Evolutionary conservation across 257 asterid genomes (phyloP).

Genomic region (Solanum habrochaites): DNA sequence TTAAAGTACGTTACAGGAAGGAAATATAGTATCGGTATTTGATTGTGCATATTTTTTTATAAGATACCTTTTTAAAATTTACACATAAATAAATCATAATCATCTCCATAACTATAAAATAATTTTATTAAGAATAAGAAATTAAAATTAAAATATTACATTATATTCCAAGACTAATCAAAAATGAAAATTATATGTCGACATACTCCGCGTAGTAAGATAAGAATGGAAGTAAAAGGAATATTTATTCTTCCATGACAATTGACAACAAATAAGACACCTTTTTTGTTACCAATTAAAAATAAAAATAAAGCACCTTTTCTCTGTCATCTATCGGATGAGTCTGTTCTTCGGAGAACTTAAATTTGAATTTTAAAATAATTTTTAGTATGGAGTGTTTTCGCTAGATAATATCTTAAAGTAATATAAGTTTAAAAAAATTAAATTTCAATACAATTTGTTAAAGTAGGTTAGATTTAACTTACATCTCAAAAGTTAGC

Average conservation of each 20-base stretch:
- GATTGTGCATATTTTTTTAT: neutral
- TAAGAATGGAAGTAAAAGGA: neutral
- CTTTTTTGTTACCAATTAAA: neutral
- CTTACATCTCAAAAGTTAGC: rapidly evolving
- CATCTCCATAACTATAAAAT: neutral
- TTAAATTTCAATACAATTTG: rapidly evolving
- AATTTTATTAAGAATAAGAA: neutral
- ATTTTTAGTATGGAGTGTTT: too few relatives aligned
- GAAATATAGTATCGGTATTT: neutral
- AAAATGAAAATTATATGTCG: neutral
- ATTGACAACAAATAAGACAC: neutral
- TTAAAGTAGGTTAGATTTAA: rapidly evolving
- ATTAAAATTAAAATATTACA: neutral
- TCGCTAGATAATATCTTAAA: too few relatives aligned
- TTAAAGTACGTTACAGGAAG: too few relatives aligned
- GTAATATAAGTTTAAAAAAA: too few relatives aligned
- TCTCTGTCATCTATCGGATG: neutral
- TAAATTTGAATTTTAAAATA: too few relatives aligned
- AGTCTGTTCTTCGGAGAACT: neutral
- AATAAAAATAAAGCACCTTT: neutral
- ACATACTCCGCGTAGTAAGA: neutral
- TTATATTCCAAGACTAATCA: neutral
- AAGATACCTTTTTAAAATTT: neutral
- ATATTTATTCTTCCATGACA: neutral
- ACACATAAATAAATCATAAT: neutral